A percentile compares a stretch with the other conserved stretches of the same genome.
These are phyloP conservation scores for Apiospora arundinis DNA, from an alignment of 2,329 filamentous ascomycete genomes.

Conservation along the genomic window DNA sequence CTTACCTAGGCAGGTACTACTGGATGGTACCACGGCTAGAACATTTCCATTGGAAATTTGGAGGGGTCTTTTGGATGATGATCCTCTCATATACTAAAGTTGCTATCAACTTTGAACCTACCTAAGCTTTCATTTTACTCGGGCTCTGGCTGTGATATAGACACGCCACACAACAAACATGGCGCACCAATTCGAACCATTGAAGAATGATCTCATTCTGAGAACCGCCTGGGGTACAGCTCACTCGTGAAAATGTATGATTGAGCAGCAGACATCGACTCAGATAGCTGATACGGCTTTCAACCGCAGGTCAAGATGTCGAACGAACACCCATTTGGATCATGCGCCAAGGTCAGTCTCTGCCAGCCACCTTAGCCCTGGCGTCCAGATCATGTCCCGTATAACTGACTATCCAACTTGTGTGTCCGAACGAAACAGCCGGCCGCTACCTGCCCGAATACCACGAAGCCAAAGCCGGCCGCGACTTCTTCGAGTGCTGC, in stretches of 20 bases:
- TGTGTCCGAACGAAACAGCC: conserved; percentile 57
- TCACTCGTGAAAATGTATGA: neutral
- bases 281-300: neutral
- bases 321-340: conserved; percentile 97
- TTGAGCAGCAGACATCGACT: neutral
- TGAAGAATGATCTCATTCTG: conserved; percentile 92
- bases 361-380: neutral
- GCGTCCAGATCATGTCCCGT: neutral
- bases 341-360: conserved; percentile 87
- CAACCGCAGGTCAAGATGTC: conserved; percentile 76
- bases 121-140: neutral
- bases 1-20: neutral
- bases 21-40: neutral
- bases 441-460: conserved; percentile 98
- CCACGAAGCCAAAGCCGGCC: conserved; percentile 87
- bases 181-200: conserved; percentile 75
- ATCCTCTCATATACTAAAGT: conserved; percentile 1
- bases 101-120: too few species aligned
- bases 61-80: neutral
- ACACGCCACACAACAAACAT: conserved; percentile 51
- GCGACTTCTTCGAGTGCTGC: conserved; percentile 98
- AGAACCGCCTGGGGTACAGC: conserved; percentile 83
- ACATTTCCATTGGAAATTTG: neutral
- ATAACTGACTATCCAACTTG: conserved; percentile 18
- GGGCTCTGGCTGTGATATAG: neutral